A percentile compares a stretch with the other conserved stretches of the same genome.
Conservation (phyloP, 768 basidiomycete genomes). For the Kwoniella sp. region DNA sequence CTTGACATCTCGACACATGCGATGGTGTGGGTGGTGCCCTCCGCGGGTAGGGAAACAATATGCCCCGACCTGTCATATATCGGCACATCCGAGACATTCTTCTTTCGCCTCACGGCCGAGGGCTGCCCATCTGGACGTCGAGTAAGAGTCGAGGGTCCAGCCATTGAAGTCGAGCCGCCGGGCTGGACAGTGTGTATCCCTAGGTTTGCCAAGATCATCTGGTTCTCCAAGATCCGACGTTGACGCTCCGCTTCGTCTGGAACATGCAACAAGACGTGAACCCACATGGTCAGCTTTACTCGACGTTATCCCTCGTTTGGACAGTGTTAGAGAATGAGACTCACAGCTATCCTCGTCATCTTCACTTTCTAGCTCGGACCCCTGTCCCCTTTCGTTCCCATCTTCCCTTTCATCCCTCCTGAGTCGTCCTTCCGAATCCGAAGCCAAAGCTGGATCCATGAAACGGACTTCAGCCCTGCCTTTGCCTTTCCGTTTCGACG, state of each 20-base stretch:
- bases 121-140: background rate
- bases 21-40: slow-evolving; percentile 21
- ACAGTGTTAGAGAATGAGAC: background rate
- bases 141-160: background rate
- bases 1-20: slow-evolving; percentile 39
- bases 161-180: background rate
- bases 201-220: slow-evolving; percentile 17
- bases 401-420: slow-evolving; percentile 6
- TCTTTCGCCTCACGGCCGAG: background rate
- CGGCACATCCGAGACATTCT: slow-evolving; percentile 4
- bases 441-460: too few species aligned
- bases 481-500: too few species aligned
- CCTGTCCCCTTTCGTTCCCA: background rate
- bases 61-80: slow-evolving; percentile 31
- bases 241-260: slow-evolving; percentile 31
- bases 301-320: background rate
- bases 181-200: slow-evolving; percentile 9
- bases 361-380: slow-evolving; percentile 9
- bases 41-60: slow-evolving; percentile 25
- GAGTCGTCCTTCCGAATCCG: background rate
- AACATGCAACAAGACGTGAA: slow-evolving; percentile 6
- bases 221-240: slow-evolving; percentile 34
- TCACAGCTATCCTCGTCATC: slow-evolving; percentile 16
- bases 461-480: background rate
- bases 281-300: slow-evolving; percentile 1